Conservation (phyloP, 202 grass and related monocot species). For the Hordeum pubiflorum region DNA sequence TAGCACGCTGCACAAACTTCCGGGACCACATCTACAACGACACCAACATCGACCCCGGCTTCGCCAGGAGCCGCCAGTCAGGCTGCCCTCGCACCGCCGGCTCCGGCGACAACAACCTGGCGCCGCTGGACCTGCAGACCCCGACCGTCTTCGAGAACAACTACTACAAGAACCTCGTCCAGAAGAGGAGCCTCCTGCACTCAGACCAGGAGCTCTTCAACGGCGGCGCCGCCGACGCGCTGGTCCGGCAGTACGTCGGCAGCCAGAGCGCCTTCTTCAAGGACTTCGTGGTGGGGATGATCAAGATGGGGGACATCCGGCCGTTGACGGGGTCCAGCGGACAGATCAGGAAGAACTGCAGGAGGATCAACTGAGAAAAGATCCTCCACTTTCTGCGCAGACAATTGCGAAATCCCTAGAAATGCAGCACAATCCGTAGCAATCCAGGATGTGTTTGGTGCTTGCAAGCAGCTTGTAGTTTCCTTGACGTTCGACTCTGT, state of each 20-base stretch:
- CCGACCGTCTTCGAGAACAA: slow-evolving; percentile 38
- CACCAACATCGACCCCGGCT: slow-evolving; percentile 37
- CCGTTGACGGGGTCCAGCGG: slow-evolving; percentile 50
- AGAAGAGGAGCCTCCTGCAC: slow-evolving; percentile 35
- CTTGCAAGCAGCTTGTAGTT: background rate
- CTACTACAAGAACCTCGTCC: slow-evolving; percentile 47
- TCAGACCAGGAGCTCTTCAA: slow-evolving; percentile 60
- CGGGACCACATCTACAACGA: slow-evolving; percentile 53
- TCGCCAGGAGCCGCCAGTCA: slow-evolving; percentile 15
- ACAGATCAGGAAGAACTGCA: slow-evolving; percentile 70
- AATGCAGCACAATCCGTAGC: too few relatives aligned
- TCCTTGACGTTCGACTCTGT: background rate
- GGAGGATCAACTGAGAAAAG: slow-evolving; percentile 39
- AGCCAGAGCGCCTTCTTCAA: slow-evolving; percentile 34
- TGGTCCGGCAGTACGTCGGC: slow-evolving; percentile 27
- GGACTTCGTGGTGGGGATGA: slow-evolving; percentile 49
- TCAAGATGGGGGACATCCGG: slow-evolving; percentile 60
- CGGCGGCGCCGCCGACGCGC: slow-evolving; percentile 34
- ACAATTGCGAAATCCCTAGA: background rate
- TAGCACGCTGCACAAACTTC: slow-evolving; percentile 48
- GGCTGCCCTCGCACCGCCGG: slow-evolving; percentile 28
- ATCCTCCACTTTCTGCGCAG: background rate
- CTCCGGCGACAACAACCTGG: slow-evolving; percentile 40
- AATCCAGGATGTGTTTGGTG: background rate
- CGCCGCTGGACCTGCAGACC: slow-evolving; percentile 37